Percentiles rank a stretch among this genome's conserved stretches.
These are phyloP conservation scores for Hortiboletus rubellus DNA, from an alignment of 1,284 basidiomycete species.

Conservation along the genomic window DNA sequence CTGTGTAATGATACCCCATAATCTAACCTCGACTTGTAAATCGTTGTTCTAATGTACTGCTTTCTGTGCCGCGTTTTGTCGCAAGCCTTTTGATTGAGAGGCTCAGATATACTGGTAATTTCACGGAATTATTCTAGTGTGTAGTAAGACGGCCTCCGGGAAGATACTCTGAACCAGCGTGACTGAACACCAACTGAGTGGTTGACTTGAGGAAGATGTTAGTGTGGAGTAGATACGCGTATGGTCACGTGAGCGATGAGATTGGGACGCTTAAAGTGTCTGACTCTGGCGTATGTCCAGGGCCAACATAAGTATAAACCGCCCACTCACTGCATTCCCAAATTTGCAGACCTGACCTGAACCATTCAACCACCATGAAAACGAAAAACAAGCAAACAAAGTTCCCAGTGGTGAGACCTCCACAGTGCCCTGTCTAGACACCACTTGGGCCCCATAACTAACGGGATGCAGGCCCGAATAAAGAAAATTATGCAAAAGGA, in stretches of 20 bases:
- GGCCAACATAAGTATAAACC: slow-evolving; percentile 1
- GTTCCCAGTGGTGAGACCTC: slow-evolving; percentile 66
- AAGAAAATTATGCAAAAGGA: slow-evolving; percentile 99
- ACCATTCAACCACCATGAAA: slow-evolving; percentile 52
- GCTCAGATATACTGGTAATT: not conserved
- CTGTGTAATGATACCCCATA: not conserved
- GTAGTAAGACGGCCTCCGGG: not conserved
- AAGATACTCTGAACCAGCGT: not conserved
- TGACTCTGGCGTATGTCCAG: slow-evolving; percentile 12
- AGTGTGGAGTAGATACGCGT: not conserved
- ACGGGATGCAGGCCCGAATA: slow-evolving; percentile 76
- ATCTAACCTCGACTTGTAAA: not conserved
- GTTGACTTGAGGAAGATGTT: not conserved
- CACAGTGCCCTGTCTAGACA: slow-evolving; percentile 17
- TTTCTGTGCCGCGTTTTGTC: not conserved
- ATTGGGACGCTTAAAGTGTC: slow-evolving; percentile 2
- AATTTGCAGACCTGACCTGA: not conserved
- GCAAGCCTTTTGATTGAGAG: not conserved
- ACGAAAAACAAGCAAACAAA: slow-evolving; percentile 85
- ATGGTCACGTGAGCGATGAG: slow-evolving; percentile 29
- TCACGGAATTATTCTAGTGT: not conserved
- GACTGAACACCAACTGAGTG: not conserved
- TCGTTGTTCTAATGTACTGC: not conserved
- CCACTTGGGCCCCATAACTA: slow-evolving; percentile 1
- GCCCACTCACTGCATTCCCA: not conserved